phyloP scores from a whole-genome alignment of 345 rosid genomes.

The Tarenaya hassleriana region DNA sequence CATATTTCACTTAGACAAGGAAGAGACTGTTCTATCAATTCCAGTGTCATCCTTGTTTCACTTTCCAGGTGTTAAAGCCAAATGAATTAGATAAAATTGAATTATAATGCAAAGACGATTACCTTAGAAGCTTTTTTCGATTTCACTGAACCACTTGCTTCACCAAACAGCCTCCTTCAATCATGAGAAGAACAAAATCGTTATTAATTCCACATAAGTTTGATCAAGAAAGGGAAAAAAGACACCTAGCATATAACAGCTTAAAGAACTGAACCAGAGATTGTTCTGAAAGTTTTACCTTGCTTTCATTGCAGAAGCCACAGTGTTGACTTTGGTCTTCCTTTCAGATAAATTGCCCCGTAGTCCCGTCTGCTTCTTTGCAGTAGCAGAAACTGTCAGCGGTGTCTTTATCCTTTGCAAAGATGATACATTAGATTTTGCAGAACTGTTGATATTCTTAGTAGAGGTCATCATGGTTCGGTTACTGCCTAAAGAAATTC shows the following conservation, averaged over 20 bases:
- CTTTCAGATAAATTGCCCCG: constrained; percentile 27
- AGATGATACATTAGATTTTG: constrained; percentile 30
- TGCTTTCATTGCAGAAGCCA: constrained; percentile 32
- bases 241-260: neutral
- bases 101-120: constrained; percentile 12
- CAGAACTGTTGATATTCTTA: constrained; percentile 32
- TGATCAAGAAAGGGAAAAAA: constrained; percentile 9
- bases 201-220: neutral
- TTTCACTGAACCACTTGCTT: constrained; percentile 31
- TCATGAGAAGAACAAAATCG: constrained; percentile 7
- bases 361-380: constrained; percentile 32
- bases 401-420: constrained; percentile 32
- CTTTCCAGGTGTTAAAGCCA: constrained; percentile 21
- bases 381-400: constrained; percentile 26
- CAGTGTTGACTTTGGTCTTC: constrained; percentile 33
- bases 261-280: neutral
- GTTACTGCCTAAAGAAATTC: constrained; percentile 37
- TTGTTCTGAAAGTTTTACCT: constrained; percentile 18
- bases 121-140: constrained; percentile 41
- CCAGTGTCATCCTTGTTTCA: constrained; percentile 9
- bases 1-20: neutral
- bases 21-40: constrained; percentile 19
- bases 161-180: constrained; percentile 56
- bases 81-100: constrained; percentile 3
- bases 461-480: constrained; percentile 27